Percentiles rank a stretch among this genome's conserved stretches.
These are phyloP conservation scores for Apiotrichum porosum DNA, from an alignment of 1,284 basidiomycete species.

Conservation along the genomic window DNA sequence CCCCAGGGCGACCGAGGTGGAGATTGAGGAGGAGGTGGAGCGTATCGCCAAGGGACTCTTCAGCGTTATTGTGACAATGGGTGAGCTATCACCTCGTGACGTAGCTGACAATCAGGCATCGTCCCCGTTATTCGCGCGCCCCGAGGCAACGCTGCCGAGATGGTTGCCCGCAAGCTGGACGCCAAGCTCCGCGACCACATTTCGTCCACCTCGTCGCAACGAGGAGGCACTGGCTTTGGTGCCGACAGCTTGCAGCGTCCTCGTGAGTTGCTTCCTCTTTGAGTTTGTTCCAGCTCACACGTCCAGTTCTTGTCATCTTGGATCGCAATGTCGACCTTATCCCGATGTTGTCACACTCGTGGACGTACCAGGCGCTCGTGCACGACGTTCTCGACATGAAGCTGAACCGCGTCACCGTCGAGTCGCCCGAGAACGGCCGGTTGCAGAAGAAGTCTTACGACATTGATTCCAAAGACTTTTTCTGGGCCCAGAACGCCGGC, in stretches of 20 bases:
- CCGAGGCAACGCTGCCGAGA: constrained; percentile 93
- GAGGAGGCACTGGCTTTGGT: constrained; percentile 56
- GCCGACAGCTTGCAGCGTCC: constrained; percentile 70
- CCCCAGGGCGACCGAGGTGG: constrained; percentile 80
- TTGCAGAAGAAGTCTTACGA: constrained; percentile 87
- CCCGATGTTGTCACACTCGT: constrained; percentile 92
- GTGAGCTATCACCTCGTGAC: constrained; percentile 49
- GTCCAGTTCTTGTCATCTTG: constrained; percentile 77
- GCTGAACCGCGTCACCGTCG: constrained; percentile 87
- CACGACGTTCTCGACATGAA: constrained; percentile 97
- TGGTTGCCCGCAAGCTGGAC: constrained; percentile 94
- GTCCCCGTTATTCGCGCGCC: constrained; percentile 94
- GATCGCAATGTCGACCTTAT: constrained; percentile 95
- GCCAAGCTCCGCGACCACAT: constrained; percentile 87
- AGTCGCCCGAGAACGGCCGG: constrained; percentile 55
- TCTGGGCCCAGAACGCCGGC: constrained; percentile 95
- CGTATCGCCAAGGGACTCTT: constrained; percentile 86
- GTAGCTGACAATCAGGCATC: constrained; percentile 57
- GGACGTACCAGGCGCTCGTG: constrained; percentile 98
- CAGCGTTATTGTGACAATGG: constrained; percentile 86
- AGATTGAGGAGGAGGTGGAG: constrained; percentile 92
- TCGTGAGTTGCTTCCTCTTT: constrained; percentile 58
- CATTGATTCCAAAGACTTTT: constrained; percentile 96
- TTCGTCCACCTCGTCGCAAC: constrained; percentile 62
- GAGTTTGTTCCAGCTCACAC: not conserved